Evolutionary conservation across 306 rosid genomes (phyloP), one percentile per base, ranked within the genome.

Genomic region (Dryas octopetala): DNA sequence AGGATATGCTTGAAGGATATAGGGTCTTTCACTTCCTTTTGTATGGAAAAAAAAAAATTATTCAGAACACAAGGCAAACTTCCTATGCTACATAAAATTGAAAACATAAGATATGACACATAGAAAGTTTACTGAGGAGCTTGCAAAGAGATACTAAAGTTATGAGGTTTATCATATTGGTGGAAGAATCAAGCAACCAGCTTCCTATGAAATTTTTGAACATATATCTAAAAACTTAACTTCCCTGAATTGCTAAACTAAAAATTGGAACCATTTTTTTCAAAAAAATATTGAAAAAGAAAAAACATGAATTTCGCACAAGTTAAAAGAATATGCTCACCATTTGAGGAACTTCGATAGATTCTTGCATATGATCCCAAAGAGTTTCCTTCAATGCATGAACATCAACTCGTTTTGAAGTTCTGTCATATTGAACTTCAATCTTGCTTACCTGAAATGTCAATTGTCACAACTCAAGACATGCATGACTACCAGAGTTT

Each of bases 321-420:
- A 5, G 15, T 26, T 17, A 58, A 73, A 16, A 66, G 19, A 50
- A 73, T 7, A 40, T 9, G 63, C 75, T 68, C 52, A 74, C 79
- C 63, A 10, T 45, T 51, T 54, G 47, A 68, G 70, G 28, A 67
- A 1, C 28, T 50, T 32, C 28, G 51, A 11, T 17, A 67, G 50
- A 68, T 74, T 79, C 83, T 51, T 60, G 75, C 54, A 79, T 74
- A 6, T 68, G 46, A 50, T 19, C 74, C 78, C 78, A 79, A 5
- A 79, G 71, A 61, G 79, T 74, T 43, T 28, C 74, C 68, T 60
- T 79, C 71, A 68, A 48, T 26, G 74, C 68, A 52, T 79, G 70
- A n/a, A 79, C 48, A 53, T 79, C 66, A 79, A 79, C 70, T 79
- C 43, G 66, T 74, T 74, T 74, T 74, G 71, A 60, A 74, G 71